Conservation (phyloP, 1,139 yeast species). For the Yamadazyma dushanensis region DNA sequence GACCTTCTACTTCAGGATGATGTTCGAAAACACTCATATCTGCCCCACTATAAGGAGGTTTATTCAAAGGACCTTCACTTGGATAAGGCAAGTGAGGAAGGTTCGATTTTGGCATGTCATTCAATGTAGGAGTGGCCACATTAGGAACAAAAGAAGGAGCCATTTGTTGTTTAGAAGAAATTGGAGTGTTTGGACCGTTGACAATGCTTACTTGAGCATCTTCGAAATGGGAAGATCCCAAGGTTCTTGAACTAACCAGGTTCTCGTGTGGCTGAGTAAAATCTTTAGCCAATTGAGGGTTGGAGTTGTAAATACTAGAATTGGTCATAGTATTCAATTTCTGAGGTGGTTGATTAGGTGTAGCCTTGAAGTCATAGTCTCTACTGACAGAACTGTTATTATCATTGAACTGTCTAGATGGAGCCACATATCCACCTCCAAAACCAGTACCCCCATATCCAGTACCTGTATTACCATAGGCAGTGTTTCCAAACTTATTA, state of each 20-base stretch:
- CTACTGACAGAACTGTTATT: constrained; percentile 24
- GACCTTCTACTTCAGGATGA: constrained; percentile 49
- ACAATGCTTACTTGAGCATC: constrained; percentile 20
- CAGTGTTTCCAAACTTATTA: constrained; percentile 16
- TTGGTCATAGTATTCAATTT: constrained; percentile 11
- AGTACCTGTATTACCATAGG: background rate
- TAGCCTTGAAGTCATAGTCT: constrained; percentile 28
- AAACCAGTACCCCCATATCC: background rate
- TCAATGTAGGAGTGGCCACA: constrained; percentile 28
- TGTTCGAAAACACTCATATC: constrained; percentile 40
- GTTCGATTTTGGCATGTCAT: constrained; percentile 22
- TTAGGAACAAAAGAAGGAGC: constrained; percentile 34
- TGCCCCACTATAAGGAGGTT: constrained; percentile 21
- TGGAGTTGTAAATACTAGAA: constrained; percentile 32
- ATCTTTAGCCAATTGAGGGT: constrained; percentile 38
- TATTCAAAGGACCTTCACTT: constrained; percentile 17
- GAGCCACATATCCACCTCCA: constrained; percentile 8
- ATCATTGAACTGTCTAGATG: constrained; percentile 11
- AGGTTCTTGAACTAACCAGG: constrained; percentile 15
- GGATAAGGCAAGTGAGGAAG: constrained; percentile 26
- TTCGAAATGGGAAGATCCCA: constrained; percentile 18
- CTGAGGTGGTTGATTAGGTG: constrained; percentile 2
- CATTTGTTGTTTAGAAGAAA: constrained; percentile 29
- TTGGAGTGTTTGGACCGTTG: constrained; percentile 36
- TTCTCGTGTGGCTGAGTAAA: constrained; percentile 25